These are phyloP conservation scores for Colletotrichum camelliae DNA, from an alignment of 2,329 filamentous ascomycete genomes.

Conservation along the genomic window DNA sequence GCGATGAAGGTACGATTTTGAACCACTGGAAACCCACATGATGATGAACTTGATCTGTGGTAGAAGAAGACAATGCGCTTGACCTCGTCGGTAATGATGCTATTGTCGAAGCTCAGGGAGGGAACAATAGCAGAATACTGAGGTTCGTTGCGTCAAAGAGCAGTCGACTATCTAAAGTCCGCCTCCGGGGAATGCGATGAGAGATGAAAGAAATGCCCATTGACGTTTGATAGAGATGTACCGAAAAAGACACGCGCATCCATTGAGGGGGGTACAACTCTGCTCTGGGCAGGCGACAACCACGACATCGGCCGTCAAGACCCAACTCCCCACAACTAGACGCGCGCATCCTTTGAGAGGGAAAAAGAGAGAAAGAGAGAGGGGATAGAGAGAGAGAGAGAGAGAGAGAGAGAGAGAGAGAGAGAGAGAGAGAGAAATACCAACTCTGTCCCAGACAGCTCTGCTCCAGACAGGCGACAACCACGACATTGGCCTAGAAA, in stretches of 20 bases:
- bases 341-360: not conserved
- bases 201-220: not conserved
- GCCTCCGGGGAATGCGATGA: not conserved
- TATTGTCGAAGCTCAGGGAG: not conserved
- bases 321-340: no score
- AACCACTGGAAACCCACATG: rapidly evolving
- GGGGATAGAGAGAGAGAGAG: no score
- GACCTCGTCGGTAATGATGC: not conserved
- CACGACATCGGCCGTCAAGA: no score
- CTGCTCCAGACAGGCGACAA: no score
- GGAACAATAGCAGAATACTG: not conserved
- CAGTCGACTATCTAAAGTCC: rapidly evolving
- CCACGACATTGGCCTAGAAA: no score
- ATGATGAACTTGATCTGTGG: not conserved
- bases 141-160: not conserved
- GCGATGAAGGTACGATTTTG: not conserved
- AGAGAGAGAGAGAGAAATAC: no score
- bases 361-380: no score
- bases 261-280: no score
- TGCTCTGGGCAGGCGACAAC: no score
- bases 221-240: not conserved
- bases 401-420: no score
- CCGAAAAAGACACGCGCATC: not conserved
- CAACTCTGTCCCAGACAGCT: no score
- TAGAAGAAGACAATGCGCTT: not conserved